These are phyloP conservation scores for Paramecium sonneborni DNA, from an alignment of 73 alveolate species.

Conservation along the genomic window DNA sequence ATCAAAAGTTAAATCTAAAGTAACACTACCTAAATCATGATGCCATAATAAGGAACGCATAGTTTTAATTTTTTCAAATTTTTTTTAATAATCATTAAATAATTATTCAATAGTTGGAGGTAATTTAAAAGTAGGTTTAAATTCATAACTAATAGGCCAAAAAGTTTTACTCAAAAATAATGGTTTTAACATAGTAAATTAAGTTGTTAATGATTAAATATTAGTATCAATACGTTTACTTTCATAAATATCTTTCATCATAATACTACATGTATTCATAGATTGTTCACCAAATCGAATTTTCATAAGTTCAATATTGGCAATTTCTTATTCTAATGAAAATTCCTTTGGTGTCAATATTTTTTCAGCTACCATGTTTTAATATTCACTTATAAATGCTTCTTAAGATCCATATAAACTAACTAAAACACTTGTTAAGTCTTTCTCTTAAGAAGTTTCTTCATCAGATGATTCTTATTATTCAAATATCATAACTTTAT, in stretches of 20 bases:
- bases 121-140: conserved; percentile 44
- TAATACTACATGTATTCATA: conserved; percentile 49
- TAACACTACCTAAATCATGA: conserved; percentile 62
- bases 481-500: conserved; percentile 36
- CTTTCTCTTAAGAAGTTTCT: conserved; percentile 57
- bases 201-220: conserved; percentile 20
- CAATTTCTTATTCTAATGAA: conserved; percentile 46
- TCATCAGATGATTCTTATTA: conserved; percentile 62
- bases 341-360: conserved; percentile 60
- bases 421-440: conserved; percentile 57
- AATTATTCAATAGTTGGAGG: conserved; percentile 54
- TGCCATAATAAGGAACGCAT: conserved; percentile 66
- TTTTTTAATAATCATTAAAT: conserved; percentile 53
- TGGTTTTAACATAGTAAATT: conserved; percentile 35
- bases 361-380: conserved; percentile 68
- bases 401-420: conserved; percentile 68
- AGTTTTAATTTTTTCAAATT: conserved; percentile 49
- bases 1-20: conserved; percentile 51
- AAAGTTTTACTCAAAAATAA: conserved; percentile 46
- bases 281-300: conserved; percentile 62
- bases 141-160: conserved; percentile 68
- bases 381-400: conserved; percentile 61
- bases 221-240: conserved; percentile 54
- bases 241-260: conserved; percentile 63
- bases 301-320: conserved; percentile 58